Evolutionary conservation across 2,329 filamentous ascomycete species (phyloP).

Genomic region (Aspergillus sp.): DNA sequence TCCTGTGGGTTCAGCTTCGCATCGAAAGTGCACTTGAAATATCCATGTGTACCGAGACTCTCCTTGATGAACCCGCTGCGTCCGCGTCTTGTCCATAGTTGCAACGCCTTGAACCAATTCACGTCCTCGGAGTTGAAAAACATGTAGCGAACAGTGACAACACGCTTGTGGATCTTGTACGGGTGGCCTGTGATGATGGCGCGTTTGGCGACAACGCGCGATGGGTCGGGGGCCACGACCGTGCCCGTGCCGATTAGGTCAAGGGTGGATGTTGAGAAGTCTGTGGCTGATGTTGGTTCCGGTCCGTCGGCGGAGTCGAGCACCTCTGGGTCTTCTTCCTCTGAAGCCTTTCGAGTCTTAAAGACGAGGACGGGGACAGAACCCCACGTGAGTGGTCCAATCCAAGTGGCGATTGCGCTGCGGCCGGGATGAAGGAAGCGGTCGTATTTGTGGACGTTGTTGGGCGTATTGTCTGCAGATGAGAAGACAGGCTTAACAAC

Average conservation of each 20-base stretch:
- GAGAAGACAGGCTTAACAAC: constrained; percentile 90
- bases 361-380: constrained; percentile 88
- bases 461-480: constrained; percentile 82
- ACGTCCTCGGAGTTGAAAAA: constrained; percentile 98
- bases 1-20: constrained; percentile 94
- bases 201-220: constrained; percentile 86
- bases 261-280: constrained; percentile 46
- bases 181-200: constrained; percentile 93
- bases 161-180: constrained; percentile 97
- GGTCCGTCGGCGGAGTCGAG: constrained; percentile 44
- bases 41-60: constrained; percentile 92
- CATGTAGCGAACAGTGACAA: constrained; percentile 98
- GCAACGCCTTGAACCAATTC: constrained; percentile 95
- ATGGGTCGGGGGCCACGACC: constrained; percentile 70
- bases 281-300: constrained; percentile 22
- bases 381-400: constrained; percentile 90
- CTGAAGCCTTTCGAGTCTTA: constrained; percentile 49
- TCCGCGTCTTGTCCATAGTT: constrained; percentile 89
- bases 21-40: constrained; percentile 99
- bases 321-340: constrained; percentile 37
- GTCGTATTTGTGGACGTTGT: constrained; percentile 96
- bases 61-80: constrained; percentile 92
- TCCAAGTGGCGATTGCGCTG: constrained; percentile 84
- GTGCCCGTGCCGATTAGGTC: constrained; percentile 85
- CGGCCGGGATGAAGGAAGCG: constrained; percentile 88